Percentiles rank a stretch among this genome's conserved stretches.
These are phyloP conservation scores for Suhomyces pyralidae DNA, from an alignment of 805 yeast genomes.

Conservation along the genomic window DNA sequence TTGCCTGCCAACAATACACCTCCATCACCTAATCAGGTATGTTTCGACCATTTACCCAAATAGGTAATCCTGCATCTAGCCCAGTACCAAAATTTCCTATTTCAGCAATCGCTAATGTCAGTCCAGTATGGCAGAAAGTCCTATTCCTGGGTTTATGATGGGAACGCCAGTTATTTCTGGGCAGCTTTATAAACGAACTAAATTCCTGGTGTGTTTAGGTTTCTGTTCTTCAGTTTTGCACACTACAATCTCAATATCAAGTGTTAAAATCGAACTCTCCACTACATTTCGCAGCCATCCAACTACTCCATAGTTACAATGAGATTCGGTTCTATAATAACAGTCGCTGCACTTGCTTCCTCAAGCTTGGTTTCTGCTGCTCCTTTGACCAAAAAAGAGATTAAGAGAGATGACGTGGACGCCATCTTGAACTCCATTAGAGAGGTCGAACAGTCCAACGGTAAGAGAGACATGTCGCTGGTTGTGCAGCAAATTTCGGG, in stretches of 20 bases:
- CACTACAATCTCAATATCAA: not conserved
- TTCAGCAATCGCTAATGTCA: not conserved
- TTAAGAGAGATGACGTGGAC: slow-evolving; percentile 3
- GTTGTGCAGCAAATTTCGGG: slow-evolving; percentile 14
- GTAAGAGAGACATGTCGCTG: slow-evolving; percentile 4
- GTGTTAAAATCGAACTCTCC: not conserved
- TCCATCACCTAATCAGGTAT: slow-evolving; percentile 34
- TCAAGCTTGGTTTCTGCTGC: slow-evolving; percentile 22
- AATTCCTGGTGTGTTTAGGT: not conserved
- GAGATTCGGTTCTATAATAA: slow-evolving; percentile 18
- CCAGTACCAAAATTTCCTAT: not conserved
- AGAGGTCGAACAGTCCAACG: not conserved
- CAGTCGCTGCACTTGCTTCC: slow-evolving; percentile 15
- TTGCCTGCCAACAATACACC: slow-evolving; percentile 34
- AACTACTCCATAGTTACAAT: slow-evolving; percentile 6
- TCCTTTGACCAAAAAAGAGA: slow-evolving; percentile 13
- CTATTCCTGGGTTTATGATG: not conserved
- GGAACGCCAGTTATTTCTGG: not conserved
- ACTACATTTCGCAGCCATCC: slow-evolving; percentile 2
- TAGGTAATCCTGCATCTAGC: slow-evolving; percentile 1
- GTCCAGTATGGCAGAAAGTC: not conserved
- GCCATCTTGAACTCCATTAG: not conserved
- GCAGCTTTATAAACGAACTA: not conserved
- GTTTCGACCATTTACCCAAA: slow-evolving; percentile 20
- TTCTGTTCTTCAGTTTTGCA: not conserved